phyloP scores from a whole-genome alignment of 495 filamentous ascomycete genomes.

The Daldinia concentrica region DNA sequence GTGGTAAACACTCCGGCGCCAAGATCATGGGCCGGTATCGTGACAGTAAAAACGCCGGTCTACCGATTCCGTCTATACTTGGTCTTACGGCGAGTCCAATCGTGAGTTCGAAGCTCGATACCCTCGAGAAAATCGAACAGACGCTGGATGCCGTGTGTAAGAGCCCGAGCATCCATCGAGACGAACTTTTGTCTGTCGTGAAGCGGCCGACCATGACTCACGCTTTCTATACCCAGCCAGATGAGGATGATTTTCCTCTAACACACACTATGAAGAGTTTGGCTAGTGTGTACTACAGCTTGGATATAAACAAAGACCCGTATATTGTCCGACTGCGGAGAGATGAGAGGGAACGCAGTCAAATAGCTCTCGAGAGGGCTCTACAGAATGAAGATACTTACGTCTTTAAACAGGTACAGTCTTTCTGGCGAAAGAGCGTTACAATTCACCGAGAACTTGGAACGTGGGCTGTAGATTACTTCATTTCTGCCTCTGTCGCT shows the following conservation, averaged over 20 bases:
- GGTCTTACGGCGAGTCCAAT: slow-evolving; percentile 89
- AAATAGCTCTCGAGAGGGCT: slow-evolving; percentile 55
- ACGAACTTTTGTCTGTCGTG: slow-evolving; percentile 73
- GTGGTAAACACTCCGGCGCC: slow-evolving; percentile 70
- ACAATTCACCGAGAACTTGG: slow-evolving; percentile 75
- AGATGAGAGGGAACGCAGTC: slow-evolving; percentile 49
- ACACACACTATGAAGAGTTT: slow-evolving; percentile 51
- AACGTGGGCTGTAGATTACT: slow-evolving; percentile 75
- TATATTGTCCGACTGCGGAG: slow-evolving; percentile 64
- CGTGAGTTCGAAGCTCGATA: slow-evolving; percentile 61
- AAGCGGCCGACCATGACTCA: slow-evolving; percentile 70
- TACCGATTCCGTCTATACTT: slow-evolving; percentile 73
- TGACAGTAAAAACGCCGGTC: slow-evolving; percentile 45
- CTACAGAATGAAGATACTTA: slow-evolving; percentile 66
- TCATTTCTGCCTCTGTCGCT: slow-evolving; percentile 65
- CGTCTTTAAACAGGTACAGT: slow-evolving; percentile 69
- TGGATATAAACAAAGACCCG: slow-evolving; percentile 77
- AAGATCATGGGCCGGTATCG: slow-evolving; percentile 86
- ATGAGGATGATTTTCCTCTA: background rate
- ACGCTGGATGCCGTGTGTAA: slow-evolving; percentile 79
- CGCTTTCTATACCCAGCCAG: slow-evolving; percentile 55
- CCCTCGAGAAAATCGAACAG: slow-evolving; percentile 70
- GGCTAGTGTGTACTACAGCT: slow-evolving; percentile 46
- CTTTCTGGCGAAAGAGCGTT: slow-evolving; percentile 59
- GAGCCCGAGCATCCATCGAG: slow-evolving; percentile 75